Conservation (phyloP, 2,329 filamentous ascomycete species). For the Aspergillus quadricinctus region DNA sequence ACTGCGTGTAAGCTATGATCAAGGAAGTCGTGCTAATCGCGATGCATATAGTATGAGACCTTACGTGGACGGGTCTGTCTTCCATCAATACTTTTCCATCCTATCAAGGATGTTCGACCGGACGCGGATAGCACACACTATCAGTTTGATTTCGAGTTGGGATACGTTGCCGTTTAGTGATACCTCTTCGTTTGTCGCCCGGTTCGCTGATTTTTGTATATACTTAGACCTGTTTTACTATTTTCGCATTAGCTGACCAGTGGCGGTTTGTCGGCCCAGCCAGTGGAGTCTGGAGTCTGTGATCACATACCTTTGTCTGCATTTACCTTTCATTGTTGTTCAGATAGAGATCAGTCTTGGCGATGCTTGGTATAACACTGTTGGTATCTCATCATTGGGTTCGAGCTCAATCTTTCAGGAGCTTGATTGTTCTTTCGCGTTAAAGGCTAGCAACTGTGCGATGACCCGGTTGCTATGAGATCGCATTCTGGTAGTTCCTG, state of each 20-base stretch:
- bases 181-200: background rate
- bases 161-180: background rate
- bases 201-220: background rate
- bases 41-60: slow-evolving; percentile 6
- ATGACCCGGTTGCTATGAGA: no score
- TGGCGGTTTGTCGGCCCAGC: background rate
- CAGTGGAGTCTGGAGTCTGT: background rate
- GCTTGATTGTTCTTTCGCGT: no score
- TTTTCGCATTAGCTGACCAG: background rate
- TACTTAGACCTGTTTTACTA: background rate
- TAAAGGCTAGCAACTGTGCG: no score
- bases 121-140: slow-evolving; percentile 5
- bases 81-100: slow-evolving; percentile 27
- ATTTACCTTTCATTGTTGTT: background rate
- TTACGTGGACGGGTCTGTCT: slow-evolving; percentile 20
- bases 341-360: background rate
- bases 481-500: no score
- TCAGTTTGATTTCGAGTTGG: background rate
- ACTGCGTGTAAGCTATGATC: background rate
- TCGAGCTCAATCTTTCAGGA: background rate
- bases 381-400: background rate
- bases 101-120: slow-evolving; percentile 21
- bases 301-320: background rate
- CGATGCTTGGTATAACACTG: background rate
- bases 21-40: background rate